A percentile compares a stretch with the other conserved stretches of the same genome.
These are phyloP conservation scores for Phialophora macrospora DNA, from an alignment of 2,329 filamentous ascomycete genomes.

Conservation along the genomic window DNA sequence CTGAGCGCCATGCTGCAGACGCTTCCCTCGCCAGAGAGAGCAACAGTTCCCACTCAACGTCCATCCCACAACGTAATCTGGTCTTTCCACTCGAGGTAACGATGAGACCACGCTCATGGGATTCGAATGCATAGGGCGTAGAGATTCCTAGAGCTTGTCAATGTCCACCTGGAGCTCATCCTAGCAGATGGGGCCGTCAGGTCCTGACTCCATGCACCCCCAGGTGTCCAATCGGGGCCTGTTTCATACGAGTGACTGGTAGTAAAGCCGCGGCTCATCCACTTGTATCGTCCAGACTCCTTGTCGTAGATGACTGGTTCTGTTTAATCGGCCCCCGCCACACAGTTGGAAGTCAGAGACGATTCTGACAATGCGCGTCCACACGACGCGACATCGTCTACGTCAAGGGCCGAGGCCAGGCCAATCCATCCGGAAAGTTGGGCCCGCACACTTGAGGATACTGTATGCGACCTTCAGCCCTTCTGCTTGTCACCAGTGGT, in stretches of 20 bases:
- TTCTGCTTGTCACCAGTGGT: slow-evolving; percentile 7
- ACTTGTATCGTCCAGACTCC: background rate
- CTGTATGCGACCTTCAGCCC: slow-evolving; percentile 9
- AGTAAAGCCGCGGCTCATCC: background rate
- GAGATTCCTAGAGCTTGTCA: background rate
- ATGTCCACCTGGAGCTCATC: background rate
- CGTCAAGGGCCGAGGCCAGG: background rate
- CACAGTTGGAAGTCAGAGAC: background rate
- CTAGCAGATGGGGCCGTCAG: background rate
- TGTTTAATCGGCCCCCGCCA: background rate
- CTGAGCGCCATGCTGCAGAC: background rate
- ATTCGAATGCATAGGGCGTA: background rate
- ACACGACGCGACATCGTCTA: background rate
- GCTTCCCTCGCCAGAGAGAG: background rate
- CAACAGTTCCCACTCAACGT: background rate
- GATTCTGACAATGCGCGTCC: background rate
- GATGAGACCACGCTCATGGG: background rate
- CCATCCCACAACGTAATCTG: background rate
- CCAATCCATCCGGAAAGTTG: background rate
- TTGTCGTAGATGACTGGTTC: background rate
- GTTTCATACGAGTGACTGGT: background rate
- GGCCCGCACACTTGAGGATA: background rate
- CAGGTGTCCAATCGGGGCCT: background rate
- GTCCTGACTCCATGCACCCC: background rate
- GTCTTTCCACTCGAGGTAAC: background rate